phyloP scores from a whole-genome alignment of 805 yeast genomes.

The Maudiozyma pseudohumilis region DNA sequence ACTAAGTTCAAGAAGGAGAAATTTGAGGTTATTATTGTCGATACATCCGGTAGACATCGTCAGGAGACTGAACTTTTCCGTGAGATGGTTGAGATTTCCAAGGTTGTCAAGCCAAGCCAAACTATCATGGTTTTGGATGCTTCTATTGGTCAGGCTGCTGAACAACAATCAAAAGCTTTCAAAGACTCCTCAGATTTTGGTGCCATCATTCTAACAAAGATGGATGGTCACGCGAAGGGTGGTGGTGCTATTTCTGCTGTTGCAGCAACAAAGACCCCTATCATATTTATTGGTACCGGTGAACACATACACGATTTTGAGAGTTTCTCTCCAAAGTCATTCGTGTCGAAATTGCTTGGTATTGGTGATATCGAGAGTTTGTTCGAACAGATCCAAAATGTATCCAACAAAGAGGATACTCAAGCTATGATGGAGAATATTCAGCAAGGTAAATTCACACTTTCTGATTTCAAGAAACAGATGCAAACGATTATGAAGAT shows the following conservation, averaged over 20 bases:
- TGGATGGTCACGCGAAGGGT: slow-evolving; percentile 99
- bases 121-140: slow-evolving; percentile 97
- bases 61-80: slow-evolving; percentile 86
- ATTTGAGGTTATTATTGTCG: slow-evolving; percentile 89
- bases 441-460: slow-evolving; percentile 89
- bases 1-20: slow-evolving; percentile 81
- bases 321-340: slow-evolving; percentile 78
- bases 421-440: slow-evolving; percentile 85
- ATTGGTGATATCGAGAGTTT: slow-evolving; percentile 92
- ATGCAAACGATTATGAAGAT: slow-evolving; percentile 91
- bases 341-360: slow-evolving; percentile 85
- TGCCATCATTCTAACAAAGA: slow-evolving; percentile 84
- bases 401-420: slow-evolving; percentile 72
- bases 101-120: slow-evolving; percentile 84
- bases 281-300: slow-evolving; percentile 95
- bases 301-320: slow-evolving; percentile 93
- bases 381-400: slow-evolving; percentile 78
- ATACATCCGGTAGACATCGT: slow-evolving; percentile 95
- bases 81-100: slow-evolving; percentile 90
- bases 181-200: slow-evolving; percentile 91
- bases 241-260: slow-evolving; percentile 99
- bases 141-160: slow-evolving; percentile 97
- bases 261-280: slow-evolving; percentile 92
- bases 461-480: slow-evolving; percentile 86
- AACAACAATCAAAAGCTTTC: slow-evolving; percentile 86